A percentile compares a stretch with the other conserved stretches of the same genome.
These are phyloP conservation scores for Boechera divaricarpa DNA, from an alignment of 345 rosid species.

Conservation along the genomic window DNA sequence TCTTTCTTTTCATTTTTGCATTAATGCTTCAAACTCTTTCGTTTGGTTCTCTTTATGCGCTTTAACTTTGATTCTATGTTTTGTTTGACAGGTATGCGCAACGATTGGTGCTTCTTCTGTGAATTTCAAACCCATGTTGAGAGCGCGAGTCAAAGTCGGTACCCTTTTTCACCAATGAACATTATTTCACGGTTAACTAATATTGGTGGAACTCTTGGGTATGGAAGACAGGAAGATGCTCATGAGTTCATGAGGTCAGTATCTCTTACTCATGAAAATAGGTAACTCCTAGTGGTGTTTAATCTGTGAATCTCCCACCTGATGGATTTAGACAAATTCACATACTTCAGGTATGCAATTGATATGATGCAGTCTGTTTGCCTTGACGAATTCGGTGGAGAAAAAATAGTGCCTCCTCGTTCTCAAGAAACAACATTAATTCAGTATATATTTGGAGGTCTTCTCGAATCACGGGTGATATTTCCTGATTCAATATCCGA, in stretches of 20 bases:
- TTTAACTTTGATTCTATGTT: constrained; percentile 28
- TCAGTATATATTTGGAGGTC: constrained; percentile 96
- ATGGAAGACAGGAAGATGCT: constrained; percentile 99
- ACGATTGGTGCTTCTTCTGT: constrained; percentile 96
- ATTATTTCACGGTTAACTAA: constrained; percentile 80
- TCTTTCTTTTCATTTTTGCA: constrained; percentile 13
- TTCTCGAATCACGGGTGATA: constrained; percentile 85
- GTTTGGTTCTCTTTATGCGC: not conserved
- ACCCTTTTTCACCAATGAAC: constrained; percentile 81
- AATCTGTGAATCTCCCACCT: constrained; percentile 5
- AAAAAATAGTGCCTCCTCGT: constrained; percentile 70
- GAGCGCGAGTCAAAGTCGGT: constrained; percentile 64
- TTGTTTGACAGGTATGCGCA: constrained; percentile 69
- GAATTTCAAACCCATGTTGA: constrained; percentile 83
- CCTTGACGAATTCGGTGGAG: constrained; percentile 96
- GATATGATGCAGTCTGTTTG: constrained; percentile 96
- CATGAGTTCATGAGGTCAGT: constrained; percentile 96
- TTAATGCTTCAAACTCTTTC: not conserved
- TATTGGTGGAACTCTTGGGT: constrained; percentile 94
- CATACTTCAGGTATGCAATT: constrained; percentile 72
- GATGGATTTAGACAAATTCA: not conserved
- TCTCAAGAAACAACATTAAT: constrained; percentile 86
- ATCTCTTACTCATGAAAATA: not conserved
- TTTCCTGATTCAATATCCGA: constrained; percentile 27
- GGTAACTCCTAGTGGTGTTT: not conserved